Conservation (phyloP, 495 filamentous ascomycete species). For the Podospora pseudopauciseta region DNA sequence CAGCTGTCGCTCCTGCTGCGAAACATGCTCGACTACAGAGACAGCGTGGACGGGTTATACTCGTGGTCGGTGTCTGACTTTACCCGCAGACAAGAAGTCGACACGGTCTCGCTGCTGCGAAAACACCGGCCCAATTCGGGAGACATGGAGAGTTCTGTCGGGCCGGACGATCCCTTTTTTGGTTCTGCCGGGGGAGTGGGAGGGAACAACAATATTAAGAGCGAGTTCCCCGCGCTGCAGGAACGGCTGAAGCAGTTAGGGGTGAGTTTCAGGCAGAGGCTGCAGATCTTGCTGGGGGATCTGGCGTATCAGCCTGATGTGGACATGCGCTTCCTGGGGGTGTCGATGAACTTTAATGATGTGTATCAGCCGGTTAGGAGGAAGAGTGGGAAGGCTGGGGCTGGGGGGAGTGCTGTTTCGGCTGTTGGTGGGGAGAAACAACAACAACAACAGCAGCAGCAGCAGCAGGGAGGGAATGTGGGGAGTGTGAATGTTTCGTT, state of each 20-base stretch:
- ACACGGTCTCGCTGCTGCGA: conserved; percentile 43
- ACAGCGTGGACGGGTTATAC: conserved; percentile 91
- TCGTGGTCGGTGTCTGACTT: conserved; percentile 91
- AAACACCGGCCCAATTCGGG: conserved; percentile 30
- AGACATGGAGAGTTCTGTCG: conserved; percentile 2
- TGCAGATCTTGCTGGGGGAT: conserved; percentile 83
- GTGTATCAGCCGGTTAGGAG: conserved; percentile 74
- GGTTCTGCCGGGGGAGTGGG: conserved; percentile 23
- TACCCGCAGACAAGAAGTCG: conserved; percentile 80
- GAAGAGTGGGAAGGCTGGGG: conserved; percentile 40
- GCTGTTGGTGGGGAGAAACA: background rate
- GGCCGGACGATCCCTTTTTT: conserved; percentile 16
- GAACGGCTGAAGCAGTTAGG: conserved; percentile 67
- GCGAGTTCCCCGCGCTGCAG: conserved; percentile 70
- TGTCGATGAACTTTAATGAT: conserved; percentile 99
- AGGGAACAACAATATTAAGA: conserved; percentile 27
- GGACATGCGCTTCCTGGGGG: conserved; percentile 91
- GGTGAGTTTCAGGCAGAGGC: conserved; percentile 64
- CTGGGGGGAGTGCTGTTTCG: conserved; percentile 4
- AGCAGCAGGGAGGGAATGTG: background rate
- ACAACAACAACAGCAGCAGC: background rate
- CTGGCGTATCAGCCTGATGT: conserved; percentile 89
- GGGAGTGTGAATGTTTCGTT: background rate
- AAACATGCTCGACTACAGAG: conserved; percentile 89
- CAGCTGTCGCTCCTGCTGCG: conserved; percentile 91